A percentile compares a stretch with the other conserved stretches of the same genome.
phyloP scores from a whole-genome alignment of 2,329 filamentous ascomycete species.

The Neoascochyta sp. region DNA sequence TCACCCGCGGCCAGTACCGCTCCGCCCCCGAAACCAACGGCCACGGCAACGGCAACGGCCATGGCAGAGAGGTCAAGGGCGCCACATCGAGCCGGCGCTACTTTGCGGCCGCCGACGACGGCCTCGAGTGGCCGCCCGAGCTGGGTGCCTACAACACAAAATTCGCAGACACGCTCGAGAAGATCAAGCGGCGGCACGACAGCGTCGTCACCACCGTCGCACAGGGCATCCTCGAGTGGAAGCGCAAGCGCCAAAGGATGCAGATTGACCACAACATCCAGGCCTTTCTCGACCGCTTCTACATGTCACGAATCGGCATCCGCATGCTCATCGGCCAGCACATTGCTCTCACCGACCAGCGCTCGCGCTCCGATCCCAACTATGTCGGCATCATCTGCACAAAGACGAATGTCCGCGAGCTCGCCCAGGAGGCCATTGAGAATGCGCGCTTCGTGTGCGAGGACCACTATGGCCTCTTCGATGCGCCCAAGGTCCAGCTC shows the following conservation, averaged over 20 bases:
- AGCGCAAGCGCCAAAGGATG: slow-evolving; percentile 91
- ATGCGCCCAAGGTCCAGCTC: slow-evolving; percentile 92
- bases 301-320: slow-evolving; percentile 99
- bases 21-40: slow-evolving; percentile 51
- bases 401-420: slow-evolving; percentile 91
- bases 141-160: slow-evolving; percentile 89
- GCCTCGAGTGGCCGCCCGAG: slow-evolving; percentile 86
- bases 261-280: slow-evolving; percentile 98
- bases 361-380: slow-evolving; percentile 79
- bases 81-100: slow-evolving; percentile 62
- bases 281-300: slow-evolving; percentile 95
- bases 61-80: slow-evolving; percentile 48
- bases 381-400: slow-evolving; percentile 99
- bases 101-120: slow-evolving; percentile 88
- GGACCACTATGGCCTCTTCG: slow-evolving; percentile 95
- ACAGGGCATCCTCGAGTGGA: slow-evolving; percentile 97
- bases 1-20: slow-evolving; percentile 76
- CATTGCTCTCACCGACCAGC: slow-evolving; percentile 93
- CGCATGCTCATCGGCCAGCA: slow-evolving; percentile 99
- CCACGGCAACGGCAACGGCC: slow-evolving; percentile 47
- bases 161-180: slow-evolving; percentile 83
- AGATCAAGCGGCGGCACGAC: slow-evolving; percentile 94
- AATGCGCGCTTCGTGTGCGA: slow-evolving; percentile 99
- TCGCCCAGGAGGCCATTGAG: slow-evolving; percentile 95
- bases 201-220: slow-evolving; percentile 97